phyloP scores from a whole-genome alignment of 805 yeast genomes.

The Debaryomyces castellii region DNA sequence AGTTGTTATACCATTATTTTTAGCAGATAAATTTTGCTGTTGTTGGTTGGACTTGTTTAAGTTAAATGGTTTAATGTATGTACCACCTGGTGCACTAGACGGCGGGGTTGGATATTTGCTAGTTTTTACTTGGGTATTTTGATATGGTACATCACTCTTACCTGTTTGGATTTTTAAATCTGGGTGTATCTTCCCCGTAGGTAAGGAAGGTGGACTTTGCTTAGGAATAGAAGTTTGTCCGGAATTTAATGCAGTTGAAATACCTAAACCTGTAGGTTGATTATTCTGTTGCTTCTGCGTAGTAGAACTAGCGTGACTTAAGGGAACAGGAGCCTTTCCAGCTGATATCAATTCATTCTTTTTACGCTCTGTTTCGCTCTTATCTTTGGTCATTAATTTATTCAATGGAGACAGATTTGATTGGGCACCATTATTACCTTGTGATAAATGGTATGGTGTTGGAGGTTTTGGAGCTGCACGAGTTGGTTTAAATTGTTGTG shows the following conservation, averaged over 20 bases:
- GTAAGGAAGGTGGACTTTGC: slow-evolving; percentile 31
- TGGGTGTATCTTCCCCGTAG: slow-evolving; percentile 25
- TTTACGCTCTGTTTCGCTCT: not conserved
- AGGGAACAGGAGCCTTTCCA: slow-evolving; percentile 60
- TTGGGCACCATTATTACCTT: slow-evolving; percentile 7
- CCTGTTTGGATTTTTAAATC: slow-evolving; percentile 32
- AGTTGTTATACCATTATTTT: not conserved
- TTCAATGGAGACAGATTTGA: slow-evolving; percentile 32
- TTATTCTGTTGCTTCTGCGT: slow-evolving; percentile 4
- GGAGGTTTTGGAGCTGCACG: slow-evolving; percentile 47
- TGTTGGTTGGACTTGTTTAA: slow-evolving; percentile 10
- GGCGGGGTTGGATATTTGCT: slow-evolving; percentile 23
- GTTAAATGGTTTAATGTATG: slow-evolving; percentile 19
- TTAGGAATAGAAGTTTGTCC: slow-evolving; percentile 20
- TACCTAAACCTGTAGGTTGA: slow-evolving; percentile 24
- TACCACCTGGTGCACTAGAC: slow-evolving; percentile 14
- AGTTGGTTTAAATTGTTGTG: slow-evolving; percentile 29
- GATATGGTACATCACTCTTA: slow-evolving; percentile 21
- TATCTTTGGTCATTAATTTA: slow-evolving; percentile 25
- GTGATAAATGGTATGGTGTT: slow-evolving; percentile 35
- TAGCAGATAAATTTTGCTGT: not conserved
- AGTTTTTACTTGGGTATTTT: slow-evolving; percentile 13
- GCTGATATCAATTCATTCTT: slow-evolving; percentile 29
- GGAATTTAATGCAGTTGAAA: slow-evolving; percentile 15
- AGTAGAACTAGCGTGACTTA: slow-evolving; percentile 14